Base-by-base conservation (phyloP, 257 asterid species). In the Solanum pennellii region DNA sequence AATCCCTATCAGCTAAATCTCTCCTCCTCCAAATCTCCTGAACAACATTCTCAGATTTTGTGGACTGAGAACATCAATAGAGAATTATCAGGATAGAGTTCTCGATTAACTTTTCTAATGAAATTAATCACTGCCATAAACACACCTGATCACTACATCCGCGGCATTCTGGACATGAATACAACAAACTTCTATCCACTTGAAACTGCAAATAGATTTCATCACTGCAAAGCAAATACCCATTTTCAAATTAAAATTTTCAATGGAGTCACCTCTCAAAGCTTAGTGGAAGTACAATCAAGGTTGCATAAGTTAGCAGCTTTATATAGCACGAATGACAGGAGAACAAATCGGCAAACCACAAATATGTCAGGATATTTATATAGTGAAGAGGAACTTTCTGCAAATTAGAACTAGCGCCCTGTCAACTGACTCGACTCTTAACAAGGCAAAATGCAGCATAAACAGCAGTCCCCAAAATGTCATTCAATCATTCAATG, bases 21-120 rank as follows among this genome's bases (percentile, higher is more conserved):
- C 94, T 96, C 90, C 98, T 94, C 89, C 87, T 96, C 99, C 99
- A 96, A 79, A 97, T 99, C 95, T 96, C 99, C 93, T 91, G 95
- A 89, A 95, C 98, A 89, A 98, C 98, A 88, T 96, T 98, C 90
- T 97, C 98, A 85, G 89, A 94, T 89, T 90, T 92, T 85, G 91
- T 93, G 87, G 94, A 89, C 99, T 97, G 96, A 87, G 14, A 87
- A 71, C 82, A 77, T 35, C 75, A 33, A n/a, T 73, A 85, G 44
- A 79, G 13, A 86, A n/a, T 20, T 52, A 18, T 23, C 20, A 41
- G 41, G 59, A 20, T 74, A 85, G 12, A 8, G 80, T 66, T 20
- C 85, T 80, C 7, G 7, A 9, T 47, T 16, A 47, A 47, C 37
- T 80, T 80, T 80, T 29, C 80, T 37, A 82, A 49, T 42, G 71